A percentile compares a stretch with the other conserved stretches of the same genome.
Evolutionary conservation across 2,329 filamentous ascomycete species (phyloP).

Genomic region (Aspergillus sp.): DNA sequence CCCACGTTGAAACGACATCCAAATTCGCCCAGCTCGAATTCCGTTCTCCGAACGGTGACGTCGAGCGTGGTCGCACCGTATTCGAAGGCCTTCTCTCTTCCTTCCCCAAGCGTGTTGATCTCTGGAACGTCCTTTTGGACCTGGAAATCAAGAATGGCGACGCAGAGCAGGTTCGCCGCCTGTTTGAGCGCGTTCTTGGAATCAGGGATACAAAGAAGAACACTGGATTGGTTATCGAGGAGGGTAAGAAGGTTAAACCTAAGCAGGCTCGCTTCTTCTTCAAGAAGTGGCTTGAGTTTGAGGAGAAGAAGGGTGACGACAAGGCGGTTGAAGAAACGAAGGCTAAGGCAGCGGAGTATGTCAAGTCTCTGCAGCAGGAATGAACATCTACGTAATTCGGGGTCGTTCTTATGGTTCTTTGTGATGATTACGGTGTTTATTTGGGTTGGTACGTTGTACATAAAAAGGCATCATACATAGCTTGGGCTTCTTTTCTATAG

Average conservation of each 20-base stretch:
- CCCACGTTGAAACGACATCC: conserved; percentile 73
- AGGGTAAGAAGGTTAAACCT: conserved; percentile 69
- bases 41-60: conserved; percentile 74
- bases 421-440: conserved; percentile 17
- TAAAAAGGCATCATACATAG: conserved; percentile 11
- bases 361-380: conserved; percentile 45
- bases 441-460: conserved; percentile 8
- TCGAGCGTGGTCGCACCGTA: conserved; percentile 89
- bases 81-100: conserved; percentile 84
- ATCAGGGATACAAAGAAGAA: conserved; percentile 44
- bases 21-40: conserved; percentile 94
- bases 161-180: conserved; percentile 65
- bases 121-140: conserved; percentile 91
- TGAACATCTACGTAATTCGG: conserved; percentile 4
- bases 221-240: conserved; percentile 24
- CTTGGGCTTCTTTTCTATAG: conserved; percentile 6
- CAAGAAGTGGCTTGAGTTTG: conserved; percentile 87
- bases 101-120: conserved; percentile 84
- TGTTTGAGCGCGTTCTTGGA: conserved; percentile 74
- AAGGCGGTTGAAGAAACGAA: conserved; percentile 71
- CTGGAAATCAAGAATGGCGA: conserved; percentile 68
- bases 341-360: conserved; percentile 70
- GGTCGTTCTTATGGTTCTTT: neutral
- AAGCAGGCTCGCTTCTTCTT: conserved; percentile 85
- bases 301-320: conserved; percentile 68